A percentile compares a stretch with the other conserved stretches of the same genome.
Evolutionary conservation across 345 rosid genomes (phyloP).

Genomic region (Populus davidiana): DNA sequence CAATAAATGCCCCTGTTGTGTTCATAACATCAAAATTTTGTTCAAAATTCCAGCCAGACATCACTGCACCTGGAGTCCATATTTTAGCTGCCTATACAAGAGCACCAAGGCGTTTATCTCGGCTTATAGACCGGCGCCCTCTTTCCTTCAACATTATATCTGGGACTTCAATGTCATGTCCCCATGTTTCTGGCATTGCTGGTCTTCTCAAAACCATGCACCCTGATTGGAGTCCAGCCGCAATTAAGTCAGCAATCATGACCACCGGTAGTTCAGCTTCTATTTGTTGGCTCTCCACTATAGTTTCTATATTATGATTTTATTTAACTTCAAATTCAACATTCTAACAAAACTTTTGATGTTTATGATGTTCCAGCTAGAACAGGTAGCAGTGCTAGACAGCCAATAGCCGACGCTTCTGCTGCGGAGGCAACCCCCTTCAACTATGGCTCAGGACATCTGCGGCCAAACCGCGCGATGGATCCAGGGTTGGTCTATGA

Average conservation of each 20-base stretch:
- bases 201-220: constrained; percentile 18
- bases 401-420: neutral
- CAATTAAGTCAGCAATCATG: constrained; percentile 25
- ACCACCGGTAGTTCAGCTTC: constrained; percentile 10
- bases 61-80: constrained; percentile 83
- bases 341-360: neutral
- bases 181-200: constrained; percentile 24
- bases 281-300: no score
- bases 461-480: constrained; percentile 11
- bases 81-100: constrained; percentile 75
- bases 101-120: constrained; percentile 52
- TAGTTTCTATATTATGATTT: neutral
- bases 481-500: constrained; percentile 29
- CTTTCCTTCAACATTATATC: constrained; percentile 66
- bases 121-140: constrained; percentile 42
- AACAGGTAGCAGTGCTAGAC: neutral
- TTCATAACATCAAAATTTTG: neutral
- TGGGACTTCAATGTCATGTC: constrained; percentile 68
- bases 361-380: neutral
- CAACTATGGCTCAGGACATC: constrained; percentile 18
- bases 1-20: no score
- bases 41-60: constrained; percentile 47
- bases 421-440: constrained; percentile 6
- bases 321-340: neutral
- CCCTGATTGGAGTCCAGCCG: constrained; percentile 30